These are phyloP conservation scores for Penicillium longicatenatum DNA, from an alignment of 495 filamentous ascomycete species.

Conservation along the genomic window DNA sequence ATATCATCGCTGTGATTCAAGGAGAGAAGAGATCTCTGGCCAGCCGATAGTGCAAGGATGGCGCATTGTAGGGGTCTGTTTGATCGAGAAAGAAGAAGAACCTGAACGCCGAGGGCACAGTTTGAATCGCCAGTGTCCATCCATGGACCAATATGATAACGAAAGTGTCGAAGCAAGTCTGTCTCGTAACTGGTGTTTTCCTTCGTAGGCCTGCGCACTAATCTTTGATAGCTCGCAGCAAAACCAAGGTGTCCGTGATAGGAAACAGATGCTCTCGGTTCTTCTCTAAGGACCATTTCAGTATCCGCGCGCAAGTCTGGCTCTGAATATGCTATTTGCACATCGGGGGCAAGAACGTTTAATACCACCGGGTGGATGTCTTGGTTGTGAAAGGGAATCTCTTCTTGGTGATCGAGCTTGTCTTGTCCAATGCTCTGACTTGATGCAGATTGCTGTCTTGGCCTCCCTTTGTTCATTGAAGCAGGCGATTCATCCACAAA, in stretches of 20 bases:
- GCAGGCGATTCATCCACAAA: conserved; percentile 30
- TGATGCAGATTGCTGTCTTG: neutral
- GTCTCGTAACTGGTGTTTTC: conserved; percentile 22
- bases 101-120: conserved; percentile 24
- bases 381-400: neutral
- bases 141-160: conserved; percentile 30
- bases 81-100: conserved; percentile 24
- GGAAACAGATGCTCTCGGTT: neutral
- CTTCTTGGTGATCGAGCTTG: neutral
- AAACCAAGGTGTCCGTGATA: conserved; percentile 1
- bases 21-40: conserved; percentile 19
- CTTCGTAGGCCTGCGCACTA: neutral
- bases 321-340: neutral
- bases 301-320: neutral
- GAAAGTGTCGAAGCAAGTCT: conserved; percentile 28
- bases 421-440: neutral
- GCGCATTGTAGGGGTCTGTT: conserved; percentile 24
- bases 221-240: conserved; percentile 4
- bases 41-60: conserved; percentile 23
- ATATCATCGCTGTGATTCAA: conserved; percentile 11
- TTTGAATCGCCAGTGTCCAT: conserved; percentile 29
- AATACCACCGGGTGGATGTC: neutral
- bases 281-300: neutral
- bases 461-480: conserved; percentile 1
- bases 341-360: neutral